Evolutionary conservation across 2,329 filamentous ascomycete species (phyloP), one percentile per base, ranked within the genome.

Genomic region (Verticillium longisporum): DNA sequence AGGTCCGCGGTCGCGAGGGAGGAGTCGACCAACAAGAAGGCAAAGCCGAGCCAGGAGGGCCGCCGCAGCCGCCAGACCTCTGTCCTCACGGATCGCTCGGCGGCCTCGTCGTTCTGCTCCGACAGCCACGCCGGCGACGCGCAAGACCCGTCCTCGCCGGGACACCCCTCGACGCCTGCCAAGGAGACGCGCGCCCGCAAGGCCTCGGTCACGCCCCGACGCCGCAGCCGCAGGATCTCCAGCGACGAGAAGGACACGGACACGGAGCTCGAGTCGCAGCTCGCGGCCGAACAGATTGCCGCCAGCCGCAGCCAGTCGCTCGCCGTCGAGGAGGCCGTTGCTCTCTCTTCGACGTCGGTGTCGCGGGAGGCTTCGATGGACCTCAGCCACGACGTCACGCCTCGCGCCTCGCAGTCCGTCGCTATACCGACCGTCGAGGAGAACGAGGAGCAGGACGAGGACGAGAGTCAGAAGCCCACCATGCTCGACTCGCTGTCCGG

Each of bases 401-500:
- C 54, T 31, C 54, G 32, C 54, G 54, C 26, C 4, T 26, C 26
- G 13, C n/a, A 56, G 15, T 6, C 34, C 56, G 18, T 36, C n/a
- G 32, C 34, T 11, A 18, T 18, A 21, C 45, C 45, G 7, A n/a
- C 34, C 31, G 15, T 6, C 14, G 37, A 57, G 13, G 37, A 31
- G 15, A 10, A 4, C n/a, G 26, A 38, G 33, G 69, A 74, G 45
- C 71, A 77, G 32, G 71, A 26, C 26, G 21, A 31, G 15, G 10
- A 4, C n/a, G 26, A 38, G 33, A 69, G 74, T 45, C 71, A 77
- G 32, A 71, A 78, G 64, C 68, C 45, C 21, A n/a, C 9, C 36
- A 86, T 90, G 62, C 77, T 87, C 63, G 73, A 72, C 62, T 77
- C 80, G 41, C 78, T 89, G 54, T 79, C 75, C 63, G 77, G 75